Base-by-base conservation (phyloP, 306 rosid species). In the Pueraria montana region DNA sequence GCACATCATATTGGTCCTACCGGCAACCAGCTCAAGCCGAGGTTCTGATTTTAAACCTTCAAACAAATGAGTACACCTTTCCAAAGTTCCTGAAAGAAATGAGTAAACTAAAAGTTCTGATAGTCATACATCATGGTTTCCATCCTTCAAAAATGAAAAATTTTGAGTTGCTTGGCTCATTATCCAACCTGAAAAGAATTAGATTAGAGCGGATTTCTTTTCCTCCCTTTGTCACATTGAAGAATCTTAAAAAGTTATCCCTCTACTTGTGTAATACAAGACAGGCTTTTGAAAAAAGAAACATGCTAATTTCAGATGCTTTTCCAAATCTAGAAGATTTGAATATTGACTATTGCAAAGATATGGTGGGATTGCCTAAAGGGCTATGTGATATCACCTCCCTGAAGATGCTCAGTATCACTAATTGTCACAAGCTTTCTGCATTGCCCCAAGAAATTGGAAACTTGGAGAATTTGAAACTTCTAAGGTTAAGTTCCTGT, bases 401-500 rank as follows among this genome's bases (percentile, higher is more conserved):
- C 3, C 36, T 94, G 4, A 71, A 79, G 84, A 87, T 66, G 63
- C 87, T 94, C 1, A 84, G 84, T 12, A 32, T 92, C 12, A 84
- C 96, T 0, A 88, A 91, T 46, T 94, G 93, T 52, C 92, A 89
- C 46, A 91, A 83, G 63, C 79, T 94, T 52, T 70, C 53, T 2
- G 70, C 8, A 32, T 62, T 94, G 20, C 97, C 96, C 0, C 70
- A 81, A 74, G 86, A 77, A 17, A 83, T 91, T 17, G 88, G 87
- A 46, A 74, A 85, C 55, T 34, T 92, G 56, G 67, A 1, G n/a
- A 83, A 82, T 80, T 78, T 94, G 78, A 86, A 87, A 82, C 27
- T 69, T 1, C 56, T 92, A 11, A 85, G 89, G 84, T 90, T 94
- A 9, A 90, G 77, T 63, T 92, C 92, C 0, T 92, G 97, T 66